These are phyloP conservation scores for Colletotrichum sp. DNA, from an alignment of 2,329 filamentous ascomycete genomes.

Conservation along the genomic window DNA sequence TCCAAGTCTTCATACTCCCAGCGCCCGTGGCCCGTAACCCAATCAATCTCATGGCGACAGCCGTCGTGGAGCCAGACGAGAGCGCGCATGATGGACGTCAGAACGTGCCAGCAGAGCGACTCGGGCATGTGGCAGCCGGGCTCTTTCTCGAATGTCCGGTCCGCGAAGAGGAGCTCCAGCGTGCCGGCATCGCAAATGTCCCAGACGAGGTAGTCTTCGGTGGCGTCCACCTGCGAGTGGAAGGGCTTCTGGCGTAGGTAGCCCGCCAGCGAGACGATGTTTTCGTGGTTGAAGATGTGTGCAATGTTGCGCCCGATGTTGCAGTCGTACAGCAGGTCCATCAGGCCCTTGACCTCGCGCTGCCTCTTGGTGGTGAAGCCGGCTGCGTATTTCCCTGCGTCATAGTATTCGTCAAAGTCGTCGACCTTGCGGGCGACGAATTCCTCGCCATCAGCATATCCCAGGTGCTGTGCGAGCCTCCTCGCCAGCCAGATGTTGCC, in stretches of 20 bases:
- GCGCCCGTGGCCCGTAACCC: neutral
- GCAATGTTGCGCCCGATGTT: constrained; percentile 34
- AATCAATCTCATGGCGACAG: constrained; percentile 28
- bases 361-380: constrained; percentile 23
- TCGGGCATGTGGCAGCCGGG: constrained; percentile 50
- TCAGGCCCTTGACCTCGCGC: constrained; percentile 26
- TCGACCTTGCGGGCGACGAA: constrained; percentile 36
- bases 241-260: constrained; percentile 31
- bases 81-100: constrained; percentile 51
- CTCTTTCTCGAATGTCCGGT: constrained; percentile 25
- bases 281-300: constrained; percentile 53
- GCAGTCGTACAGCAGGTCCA: constrained; percentile 30
- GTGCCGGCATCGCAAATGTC: constrained; percentile 59
- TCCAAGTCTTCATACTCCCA: constrained; percentile 37
- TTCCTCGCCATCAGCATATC: constrained; percentile 26
- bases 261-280: constrained; percentile 50
- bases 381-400: neutral
- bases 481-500: constrained; percentile 37
- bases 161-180: constrained; percentile 45
- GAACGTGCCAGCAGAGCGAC: constrained; percentile 61
- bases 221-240: constrained; percentile 20
- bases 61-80: constrained; percentile 60
- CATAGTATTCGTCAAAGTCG: constrained; percentile 19
- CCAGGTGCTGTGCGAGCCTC: constrained; percentile 26
- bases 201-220: constrained; percentile 47